Evolutionary conservation across 176 grass and related monocot species (phyloP), one percentile per base, ranked within the genome.

Genomic region (Bolboschoenus planiculmis): DNA sequence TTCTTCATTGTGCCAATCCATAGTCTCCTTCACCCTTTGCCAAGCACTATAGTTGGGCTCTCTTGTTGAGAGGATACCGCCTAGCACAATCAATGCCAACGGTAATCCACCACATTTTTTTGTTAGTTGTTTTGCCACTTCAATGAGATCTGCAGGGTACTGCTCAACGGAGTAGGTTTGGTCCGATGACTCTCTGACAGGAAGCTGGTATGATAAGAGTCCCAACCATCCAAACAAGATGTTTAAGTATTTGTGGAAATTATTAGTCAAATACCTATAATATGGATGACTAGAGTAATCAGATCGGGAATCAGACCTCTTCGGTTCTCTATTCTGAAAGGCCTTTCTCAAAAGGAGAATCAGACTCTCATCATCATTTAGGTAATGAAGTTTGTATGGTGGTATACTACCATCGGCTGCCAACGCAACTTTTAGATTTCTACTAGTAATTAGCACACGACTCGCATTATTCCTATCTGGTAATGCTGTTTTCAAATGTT

Each of bases 81-180:
- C 85, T 2, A 86, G 18, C 1, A 68, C 50, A 40, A 86, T 63
- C n/a, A 86, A 55, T 15, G 85, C 78, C 16, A 86, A 80, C 4
- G 85, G 85, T 7, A 86, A 27, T 4, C 85, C 85, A 11, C 35
- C 48, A 24, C 78, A 86, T 31, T 72, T 81, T 44, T 47, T 75
- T 34, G 35, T 55, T 9, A 86, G 29, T 37, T 47, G 9, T 14
- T 57, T 54, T n/a, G 62, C 76, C 1, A 86, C 46, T 10, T 51
- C 50, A 13, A 29, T 43, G 23, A 86, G 61, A 24, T 86, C 34
- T 1, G 27, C 7, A 18, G 29, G n/a, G 43, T 34, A 86, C 27
- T 78, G 8, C 21, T 43, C 14, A 67, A 5, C 39, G 6, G 39
- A 42, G 6, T 6, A 42, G 39, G 39, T 42, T 42, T 42, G 39